Conservation (phyloP, 306 rosid species). For the Psophocarpus tetragonolobus region DNA sequence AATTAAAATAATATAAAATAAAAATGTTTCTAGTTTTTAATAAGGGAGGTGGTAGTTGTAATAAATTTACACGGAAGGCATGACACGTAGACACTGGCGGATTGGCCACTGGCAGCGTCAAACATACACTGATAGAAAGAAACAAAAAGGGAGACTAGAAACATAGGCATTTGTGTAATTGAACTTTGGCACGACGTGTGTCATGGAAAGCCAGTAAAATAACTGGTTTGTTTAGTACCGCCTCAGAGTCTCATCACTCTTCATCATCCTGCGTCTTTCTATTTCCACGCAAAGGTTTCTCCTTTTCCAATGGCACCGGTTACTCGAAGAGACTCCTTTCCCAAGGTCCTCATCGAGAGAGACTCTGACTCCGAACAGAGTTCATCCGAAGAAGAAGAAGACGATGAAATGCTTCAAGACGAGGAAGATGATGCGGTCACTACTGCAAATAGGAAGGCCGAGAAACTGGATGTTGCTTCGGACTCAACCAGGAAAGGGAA, state of each 20-base stretch:
- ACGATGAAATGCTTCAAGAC: conserved; percentile 35
- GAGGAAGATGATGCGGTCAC: conserved; percentile 29
- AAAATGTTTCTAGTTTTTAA: too few species aligned
- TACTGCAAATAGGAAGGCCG: conserved; percentile 30
- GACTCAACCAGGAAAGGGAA: conserved; percentile 60
- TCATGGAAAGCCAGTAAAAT: background rate
- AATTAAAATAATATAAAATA: too few species aligned
- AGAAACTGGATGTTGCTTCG: conserved; percentile 43
- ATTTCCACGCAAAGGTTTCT: conserved; percentile 24
- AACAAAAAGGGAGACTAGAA: background rate
- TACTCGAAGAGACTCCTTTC: conserved; percentile 64
- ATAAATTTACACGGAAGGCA: too few species aligned
- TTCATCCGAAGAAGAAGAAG: conserved; percentile 60
- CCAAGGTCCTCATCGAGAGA: conserved; percentile 64
- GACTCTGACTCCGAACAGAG: conserved; percentile 80
- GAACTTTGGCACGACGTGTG: background rate
- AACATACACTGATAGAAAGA: too few species aligned
- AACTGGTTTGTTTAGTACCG: background rate
- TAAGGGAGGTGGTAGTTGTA: too few species aligned
- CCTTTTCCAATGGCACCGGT: conserved; percentile 56
- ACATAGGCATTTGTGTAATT: background rate
- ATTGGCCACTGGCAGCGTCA: too few species aligned
- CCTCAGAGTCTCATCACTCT: background rate
- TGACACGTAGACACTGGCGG: too few species aligned
- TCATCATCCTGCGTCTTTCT: background rate